Base-by-base conservation (phyloP, 192 early-diverging fungal species). In the Neocallimastix lanati region DNA sequence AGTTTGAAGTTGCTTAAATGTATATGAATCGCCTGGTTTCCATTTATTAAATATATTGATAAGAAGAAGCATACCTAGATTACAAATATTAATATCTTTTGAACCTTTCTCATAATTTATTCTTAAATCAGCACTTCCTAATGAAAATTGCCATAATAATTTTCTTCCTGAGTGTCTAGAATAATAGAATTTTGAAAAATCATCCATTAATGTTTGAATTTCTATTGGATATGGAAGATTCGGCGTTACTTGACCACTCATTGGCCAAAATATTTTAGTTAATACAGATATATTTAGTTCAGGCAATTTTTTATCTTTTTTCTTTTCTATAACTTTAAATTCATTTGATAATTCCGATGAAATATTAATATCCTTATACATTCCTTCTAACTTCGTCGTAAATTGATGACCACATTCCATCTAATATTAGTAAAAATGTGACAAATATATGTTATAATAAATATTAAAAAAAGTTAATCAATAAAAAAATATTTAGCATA, bases 341-440 rank as follows among this genome's bases (percentile, higher is more conserved):
- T 86, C 84, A 27, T 67, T 80, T 82, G 88, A 87, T 79, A 95
- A 81, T 29, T 97, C 94, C 16, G 85, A 83, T 0, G 98, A 96
- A 0, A 90, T 80, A 16, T 90, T 90, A 84, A 98, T 94, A 80
- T 99, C 98, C 50, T 91, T 93, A 83, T 98, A 93, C 98, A 99
- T 99, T 30, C 92, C 93, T 81, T 99, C 98, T 13, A 98, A 86
- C 29, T 94, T 92, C 36, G 87, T 90, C 21, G 97, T 99, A 82
- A 95, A 98, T 77, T 93, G 94, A 13, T 89, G 87, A 9, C 98
- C 96, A 84, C 96, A 97, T 86, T 99, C 98, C 50, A 67, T 67
- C 50, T 67, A 11, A 67, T 21, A 27, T 25, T 21, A n/a, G n/a
- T 67, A 37, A 37, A 13, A 37, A 13, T 33, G 11, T 33, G 11